Evolutionary conservation across 495 filamentous ascomycete genomes (phyloP), one percentile per base, ranked within the genome.

Genomic region (Talaromyces nanjingensis): DNA sequence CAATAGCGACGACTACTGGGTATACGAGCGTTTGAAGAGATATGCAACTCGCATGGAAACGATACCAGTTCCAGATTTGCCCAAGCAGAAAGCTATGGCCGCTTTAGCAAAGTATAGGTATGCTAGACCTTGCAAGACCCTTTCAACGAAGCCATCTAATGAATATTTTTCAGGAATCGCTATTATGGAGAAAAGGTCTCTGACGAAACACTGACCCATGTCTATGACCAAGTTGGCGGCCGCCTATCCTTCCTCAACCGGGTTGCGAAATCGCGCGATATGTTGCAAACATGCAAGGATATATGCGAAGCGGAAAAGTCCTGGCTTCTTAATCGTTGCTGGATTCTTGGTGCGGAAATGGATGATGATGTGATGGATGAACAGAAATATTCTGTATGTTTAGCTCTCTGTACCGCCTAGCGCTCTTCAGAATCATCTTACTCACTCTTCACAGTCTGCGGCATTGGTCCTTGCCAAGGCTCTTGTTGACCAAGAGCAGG

Each of bases 361-460:
- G 94, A 98, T 68, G 94, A 98, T 77, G 94, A 98, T 75, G 94
- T 97, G 45, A 98, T 98, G 94, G 92, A 98, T 70, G 89, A 97
- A 75, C 94, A 56, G 67, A 98, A 98, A 72, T 94, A 89, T 76
- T 89, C 93, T 33, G 88, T 91, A 74, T 73, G 87, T 79, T 37
- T 12, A 37, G n/a, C 4, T 33, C 4, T 33, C 18, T 54, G 6
- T 6, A n/a, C 16, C 8, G 8, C 1, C 12, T 12, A 39, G 14
- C 9, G 18, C n/a, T 49, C 29, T 34, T n/a, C 20, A 49, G 27
- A 25, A 31, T 27, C 22, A 42, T 55, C 65, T 62, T 63, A 65
- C 65, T 64, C 69, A 29, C 57, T 27, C 24, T 11, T 20, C 6
- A 56, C 39, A 91, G 83, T 90, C 92, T 12, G 91, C 93, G 7